These are phyloP conservation scores for Nothophaeocryptopus gaeumannii DNA, from an alignment of 2,329 filamentous ascomycete genomes.

Conservation along the genomic window DNA sequence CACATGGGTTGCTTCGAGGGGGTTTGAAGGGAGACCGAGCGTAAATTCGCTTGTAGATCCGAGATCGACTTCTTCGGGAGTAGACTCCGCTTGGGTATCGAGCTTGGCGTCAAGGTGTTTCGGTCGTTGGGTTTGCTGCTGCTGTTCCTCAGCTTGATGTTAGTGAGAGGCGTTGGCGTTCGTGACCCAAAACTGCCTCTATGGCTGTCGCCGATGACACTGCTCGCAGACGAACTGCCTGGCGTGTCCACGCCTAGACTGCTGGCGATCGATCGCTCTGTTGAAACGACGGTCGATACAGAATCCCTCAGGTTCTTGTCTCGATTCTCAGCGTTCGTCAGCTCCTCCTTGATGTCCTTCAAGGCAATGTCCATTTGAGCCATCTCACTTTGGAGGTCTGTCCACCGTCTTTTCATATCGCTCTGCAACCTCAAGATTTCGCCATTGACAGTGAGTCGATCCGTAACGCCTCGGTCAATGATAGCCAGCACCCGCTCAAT, in stretches of 20 bases:
- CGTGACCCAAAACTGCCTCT: constrained; percentile 48
- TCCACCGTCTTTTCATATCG: constrained; percentile 82
- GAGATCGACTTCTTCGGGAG: constrained; percentile 20
- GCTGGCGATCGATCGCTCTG: constrained; percentile 68
- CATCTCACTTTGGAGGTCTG: constrained; percentile 72
- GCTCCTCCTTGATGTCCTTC: constrained; percentile 60
- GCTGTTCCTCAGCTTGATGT: constrained; percentile 24
- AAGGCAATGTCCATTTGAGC: constrained; percentile 70
- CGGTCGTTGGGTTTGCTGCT: constrained; percentile 16
- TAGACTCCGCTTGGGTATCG: constrained; percentile 19
- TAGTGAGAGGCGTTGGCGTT: constrained; percentile 40
- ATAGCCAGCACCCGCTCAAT: constrained; percentile 88
- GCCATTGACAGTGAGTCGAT: constrained; percentile 93
- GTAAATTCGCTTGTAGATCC: constrained; percentile 17
- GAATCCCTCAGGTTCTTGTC: constrained; percentile 84
- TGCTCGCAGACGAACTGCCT: constrained; percentile 64
- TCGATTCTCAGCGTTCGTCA: constrained; percentile 41
- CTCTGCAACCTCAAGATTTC: constrained; percentile 84
- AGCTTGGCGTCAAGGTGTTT: constrained; percentile 15
- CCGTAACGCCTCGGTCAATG: constrained; percentile 92
- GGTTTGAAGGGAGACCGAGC: constrained; percentile 26
- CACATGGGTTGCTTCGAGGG: constrained; percentile 16
- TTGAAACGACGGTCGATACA: constrained; percentile 85
- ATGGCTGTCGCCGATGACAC: constrained; percentile 54
- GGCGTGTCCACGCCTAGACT: constrained; percentile 62